These are phyloP conservation scores for Colletotrichum filicis DNA, from an alignment of 2,329 filamentous ascomycete species.

Conservation along the genomic window DNA sequence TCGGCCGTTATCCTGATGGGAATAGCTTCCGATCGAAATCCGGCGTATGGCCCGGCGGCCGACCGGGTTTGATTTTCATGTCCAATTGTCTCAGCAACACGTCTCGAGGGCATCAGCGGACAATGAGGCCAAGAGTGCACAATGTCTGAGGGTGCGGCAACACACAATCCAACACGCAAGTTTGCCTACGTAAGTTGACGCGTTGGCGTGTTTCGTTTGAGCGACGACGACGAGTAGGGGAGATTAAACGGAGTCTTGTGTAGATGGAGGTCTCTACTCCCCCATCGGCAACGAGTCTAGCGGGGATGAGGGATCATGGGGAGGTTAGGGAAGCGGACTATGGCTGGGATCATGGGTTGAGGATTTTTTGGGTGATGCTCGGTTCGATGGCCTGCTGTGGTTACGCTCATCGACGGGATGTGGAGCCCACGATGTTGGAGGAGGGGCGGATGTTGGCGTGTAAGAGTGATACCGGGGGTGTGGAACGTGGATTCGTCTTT, in stretches of 20 bases:
- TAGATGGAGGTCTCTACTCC: background rate
- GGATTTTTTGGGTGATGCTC: background rate
- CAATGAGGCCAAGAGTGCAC: background rate
- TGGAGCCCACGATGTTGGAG: slow-evolving; percentile 7
- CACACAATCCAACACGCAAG: background rate
- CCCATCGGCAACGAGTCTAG: background rate
- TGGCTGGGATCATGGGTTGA: slow-evolving; percentile 19
- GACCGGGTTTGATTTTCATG: background rate
- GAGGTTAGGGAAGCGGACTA: background rate
- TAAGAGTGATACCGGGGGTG: background rate
- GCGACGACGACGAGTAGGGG: slow-evolving; percentile 3
- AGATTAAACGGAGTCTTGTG: slow-evolving; percentile 24
- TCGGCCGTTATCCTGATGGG: background rate
- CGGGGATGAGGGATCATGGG: background rate
- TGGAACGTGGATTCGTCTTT: background rate
- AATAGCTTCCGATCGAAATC: background rate
- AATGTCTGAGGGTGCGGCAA: background rate
- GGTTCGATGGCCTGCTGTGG: background rate
- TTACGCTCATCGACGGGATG: slow-evolving; percentile 18
- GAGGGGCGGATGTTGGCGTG: background rate
- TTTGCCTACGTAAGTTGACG: slow-evolving; percentile 24
- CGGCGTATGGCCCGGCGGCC: background rate
- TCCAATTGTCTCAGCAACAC: background rate
- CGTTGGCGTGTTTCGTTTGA: slow-evolving; percentile 25
- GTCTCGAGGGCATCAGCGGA: background rate